Evolutionary conservation across 495 filamentous ascomycete genomes (phyloP).

Genomic region (Penicillium subrubescens): DNA sequence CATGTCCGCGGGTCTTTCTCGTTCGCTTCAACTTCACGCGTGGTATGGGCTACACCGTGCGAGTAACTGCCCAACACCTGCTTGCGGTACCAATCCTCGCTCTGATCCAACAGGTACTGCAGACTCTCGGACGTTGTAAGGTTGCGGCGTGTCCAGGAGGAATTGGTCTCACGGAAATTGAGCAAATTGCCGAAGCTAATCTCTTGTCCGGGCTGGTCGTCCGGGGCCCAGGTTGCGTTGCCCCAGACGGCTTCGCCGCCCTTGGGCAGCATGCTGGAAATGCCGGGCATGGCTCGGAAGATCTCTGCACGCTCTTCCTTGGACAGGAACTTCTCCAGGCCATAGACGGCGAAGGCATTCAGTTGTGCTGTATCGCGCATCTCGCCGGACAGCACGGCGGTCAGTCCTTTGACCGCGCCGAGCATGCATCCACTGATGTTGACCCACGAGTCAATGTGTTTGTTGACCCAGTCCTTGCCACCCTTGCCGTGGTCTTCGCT

Average conservation of each 20-base stretch:
- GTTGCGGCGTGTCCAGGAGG: slow-evolving; percentile 65
- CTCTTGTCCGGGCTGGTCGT: slow-evolving; percentile 74
- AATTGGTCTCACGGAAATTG: slow-evolving; percentile 76
- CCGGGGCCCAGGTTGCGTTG: slow-evolving; percentile 84
- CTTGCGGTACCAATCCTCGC: slow-evolving; percentile 82
- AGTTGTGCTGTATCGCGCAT: slow-evolving; percentile 98
- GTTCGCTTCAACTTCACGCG: slow-evolving; percentile 81
- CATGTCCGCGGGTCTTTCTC: slow-evolving; percentile 81
- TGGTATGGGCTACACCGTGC: slow-evolving; percentile 82
- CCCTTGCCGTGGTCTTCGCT: slow-evolving; percentile 75
- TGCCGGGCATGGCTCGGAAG: slow-evolving; percentile 95
- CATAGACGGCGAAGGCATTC: slow-evolving; percentile 97
- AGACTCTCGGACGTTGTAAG: slow-evolving; percentile 79
- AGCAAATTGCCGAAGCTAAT: slow-evolving; percentile 79
- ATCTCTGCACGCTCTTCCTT: slow-evolving; percentile 89
- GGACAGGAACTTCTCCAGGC: slow-evolving; percentile 91
- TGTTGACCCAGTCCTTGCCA: slow-evolving; percentile 87
- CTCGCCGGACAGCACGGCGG: slow-evolving; percentile 90
- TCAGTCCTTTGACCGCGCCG: slow-evolving; percentile 87
- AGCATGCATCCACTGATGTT: slow-evolving; percentile 99
- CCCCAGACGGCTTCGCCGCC: slow-evolving; percentile 95
- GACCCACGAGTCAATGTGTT: slow-evolving; percentile 90
- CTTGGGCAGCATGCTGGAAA: slow-evolving; percentile 95
- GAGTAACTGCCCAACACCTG: slow-evolving; percentile 76
- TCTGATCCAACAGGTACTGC: slow-evolving; percentile 71